Evolutionary conservation across 257 asterid species (phyloP).

Genomic region (Echium plantagineum): DNA sequence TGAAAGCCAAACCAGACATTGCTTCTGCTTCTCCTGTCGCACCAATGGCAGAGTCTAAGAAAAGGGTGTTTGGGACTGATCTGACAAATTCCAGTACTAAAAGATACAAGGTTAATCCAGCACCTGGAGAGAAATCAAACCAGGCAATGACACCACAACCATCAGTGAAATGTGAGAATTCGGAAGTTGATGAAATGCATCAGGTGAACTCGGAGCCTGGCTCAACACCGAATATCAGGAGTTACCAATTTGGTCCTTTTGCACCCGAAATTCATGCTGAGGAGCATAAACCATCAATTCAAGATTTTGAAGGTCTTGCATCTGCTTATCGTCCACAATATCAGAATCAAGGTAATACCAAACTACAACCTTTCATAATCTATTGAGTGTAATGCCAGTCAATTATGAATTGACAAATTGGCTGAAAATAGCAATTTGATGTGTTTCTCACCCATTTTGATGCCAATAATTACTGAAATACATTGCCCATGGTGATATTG

Average conservation of each 20-base stretch:
- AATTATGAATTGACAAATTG: not conserved
- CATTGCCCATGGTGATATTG: too few species aligned
- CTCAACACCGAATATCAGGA: conserved; percentile 23
- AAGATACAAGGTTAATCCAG: conserved; percentile 33
- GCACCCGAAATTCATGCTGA: conserved; percentile 62
- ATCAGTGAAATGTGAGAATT: conserved; percentile 42
- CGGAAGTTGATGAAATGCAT: conserved; percentile 33
- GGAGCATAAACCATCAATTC: conserved; percentile 29
- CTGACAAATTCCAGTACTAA: conserved; percentile 51
- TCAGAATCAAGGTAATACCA: conserved; percentile 69
- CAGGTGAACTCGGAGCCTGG: conserved; percentile 12
- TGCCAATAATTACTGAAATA: too few species aligned
- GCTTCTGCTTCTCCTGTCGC: conserved; percentile 19
- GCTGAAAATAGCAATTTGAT: not conserved
- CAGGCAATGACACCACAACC: conserved; percentile 15
- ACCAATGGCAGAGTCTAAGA: conserved; percentile 32
- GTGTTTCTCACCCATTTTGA: not conserved
- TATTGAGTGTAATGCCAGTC: not conserved
- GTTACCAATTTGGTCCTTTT: conserved; percentile 87
- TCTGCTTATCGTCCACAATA: conserved; percentile 71
- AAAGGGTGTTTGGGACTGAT: conserved; percentile 79
- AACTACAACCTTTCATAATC: not conserved
- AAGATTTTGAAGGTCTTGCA: conserved; percentile 69
- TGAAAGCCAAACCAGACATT: conserved; percentile 31
- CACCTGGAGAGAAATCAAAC: conserved; percentile 16